Evolutionary conservation across 768 basidiomycete genomes (phyloP), one percentile per base, ranked within the genome.

Genomic region (Gautieria morchelliformis): DNA sequence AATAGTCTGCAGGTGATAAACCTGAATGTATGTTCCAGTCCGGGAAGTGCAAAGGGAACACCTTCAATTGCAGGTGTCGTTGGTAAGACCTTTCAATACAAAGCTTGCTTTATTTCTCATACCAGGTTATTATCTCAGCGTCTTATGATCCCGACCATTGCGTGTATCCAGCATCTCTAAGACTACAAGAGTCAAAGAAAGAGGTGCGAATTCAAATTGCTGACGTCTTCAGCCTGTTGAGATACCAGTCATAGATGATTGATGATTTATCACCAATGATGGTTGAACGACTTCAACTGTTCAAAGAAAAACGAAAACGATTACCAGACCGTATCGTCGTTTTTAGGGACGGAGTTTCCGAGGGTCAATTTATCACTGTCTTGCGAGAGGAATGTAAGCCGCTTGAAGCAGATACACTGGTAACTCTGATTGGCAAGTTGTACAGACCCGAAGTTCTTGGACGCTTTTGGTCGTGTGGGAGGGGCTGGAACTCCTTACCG

Each of bases 21-120:
- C 58, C 44, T 9, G 46, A 61, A 56, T 70, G 11, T 76, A 80
- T 47, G 14, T 63, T 86, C 88, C 22, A 90, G 89, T 19, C 83
- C 81, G 5, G 84, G 84, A 1, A 87, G 85, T 58, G 75, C 81
- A 60, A 75, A 75, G 3, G 90, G 89, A 3, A 84, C 88, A 1
- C 90, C 90, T 3, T 89, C 87, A 0, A 85, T 93, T 45, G 87
- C 87, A 0, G 89, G 88, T 0, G 84, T 92, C 10, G 90, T 92
- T 2, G 89, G 85, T 0, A 91, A 82, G 58, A 49, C 27, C 27
- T 14, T 35, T 11, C 7, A 49, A 10, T n/a, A 46, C 14, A n/a
- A 15, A 27, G 7, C 53, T 17, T 20, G 14, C 19, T 20, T 47
- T 27, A 11, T 56, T 40, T 48, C 33, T 46, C 15, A 59, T 58